Percentiles rank a stretch among this genome's conserved stretches.
These are phyloP conservation scores for Botrytis deweyae DNA, from an alignment of 2,329 filamentous ascomycete species.

Conservation along the genomic window DNA sequence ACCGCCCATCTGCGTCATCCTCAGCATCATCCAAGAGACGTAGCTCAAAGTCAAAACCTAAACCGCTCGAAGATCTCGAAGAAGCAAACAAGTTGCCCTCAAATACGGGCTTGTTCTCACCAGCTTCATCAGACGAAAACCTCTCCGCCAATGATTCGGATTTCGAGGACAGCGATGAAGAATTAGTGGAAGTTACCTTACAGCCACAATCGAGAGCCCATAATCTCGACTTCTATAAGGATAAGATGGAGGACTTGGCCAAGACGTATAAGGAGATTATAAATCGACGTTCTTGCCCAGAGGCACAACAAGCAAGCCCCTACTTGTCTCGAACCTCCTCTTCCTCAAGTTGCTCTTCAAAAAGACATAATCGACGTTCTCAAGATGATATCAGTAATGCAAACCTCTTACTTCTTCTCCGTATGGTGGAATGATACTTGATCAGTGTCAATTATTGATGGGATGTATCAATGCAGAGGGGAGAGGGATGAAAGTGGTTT, in stretches of 20 bases:
- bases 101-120: neutral
- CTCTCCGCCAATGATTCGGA: neutral
- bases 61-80: neutral
- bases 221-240: constrained; percentile 1
- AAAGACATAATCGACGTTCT: neutral
- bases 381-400: constrained; percentile 1
- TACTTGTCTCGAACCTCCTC: neutral
- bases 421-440: constrained; percentile 8
- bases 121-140: neutral
- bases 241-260: neutral
- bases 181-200: neutral
- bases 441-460: neutral
- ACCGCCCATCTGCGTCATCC: neutral
- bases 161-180: constrained; percentile 12
- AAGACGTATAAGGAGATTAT: constrained; percentile 5
- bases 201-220: neutral
- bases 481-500: neutral
- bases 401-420: constrained; percentile 8
- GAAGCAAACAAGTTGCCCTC: neutral
- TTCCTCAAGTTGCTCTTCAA: neutral
- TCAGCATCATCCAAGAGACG: neutral
- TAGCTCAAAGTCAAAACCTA: constrained; percentile 1
- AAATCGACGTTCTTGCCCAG: neutral
- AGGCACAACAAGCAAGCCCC: neutral
- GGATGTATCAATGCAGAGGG: neutral